Conservation (phyloP, 352 stramenopile genomes). For the Globisporangium viniferum region DNA sequence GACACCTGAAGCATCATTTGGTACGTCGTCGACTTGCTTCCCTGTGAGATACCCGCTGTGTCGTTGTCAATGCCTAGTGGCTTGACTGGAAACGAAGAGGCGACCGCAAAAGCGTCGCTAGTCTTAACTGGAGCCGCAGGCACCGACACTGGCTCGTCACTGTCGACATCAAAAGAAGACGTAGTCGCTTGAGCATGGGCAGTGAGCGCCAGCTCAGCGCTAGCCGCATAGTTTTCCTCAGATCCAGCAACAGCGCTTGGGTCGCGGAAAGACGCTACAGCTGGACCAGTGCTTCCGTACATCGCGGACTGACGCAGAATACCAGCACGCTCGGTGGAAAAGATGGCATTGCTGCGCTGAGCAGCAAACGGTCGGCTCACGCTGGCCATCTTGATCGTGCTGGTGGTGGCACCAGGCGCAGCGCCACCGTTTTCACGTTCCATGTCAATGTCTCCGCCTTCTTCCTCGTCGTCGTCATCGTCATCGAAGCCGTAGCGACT, state of each 20-base stretch:
- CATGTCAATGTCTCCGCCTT: constrained; percentile 26
- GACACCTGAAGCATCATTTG: constrained; percentile 57
- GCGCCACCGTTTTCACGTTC: constrained; percentile 18
- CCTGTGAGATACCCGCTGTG: constrained; percentile 21
- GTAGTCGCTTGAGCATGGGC: background rate
- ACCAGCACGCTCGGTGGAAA: constrained; percentile 30
- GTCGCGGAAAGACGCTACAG: constrained; percentile 35
- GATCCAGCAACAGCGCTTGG: background rate
- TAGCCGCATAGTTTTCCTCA: background rate
- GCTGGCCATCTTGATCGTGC: constrained; percentile 24
- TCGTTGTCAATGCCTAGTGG: constrained; percentile 37
- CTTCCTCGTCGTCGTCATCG: constrained; percentile 65
- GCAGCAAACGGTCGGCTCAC: constrained; percentile 19
- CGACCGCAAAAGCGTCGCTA: constrained; percentile 37
- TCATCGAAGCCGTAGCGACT: constrained; percentile 80
- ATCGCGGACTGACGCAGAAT: constrained; percentile 49
- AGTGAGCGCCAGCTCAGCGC: background rate
- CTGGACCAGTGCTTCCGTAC: constrained; percentile 23
- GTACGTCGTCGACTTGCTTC: constrained; percentile 61
- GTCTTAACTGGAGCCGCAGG: constrained; percentile 19
- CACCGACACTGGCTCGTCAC: constrained; percentile 10
- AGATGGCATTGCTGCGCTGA: constrained; percentile 15
- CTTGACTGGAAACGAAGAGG: constrained; percentile 25
- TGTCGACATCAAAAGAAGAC: constrained; percentile 20
- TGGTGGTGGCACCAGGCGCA: constrained; percentile 20